Base-by-base conservation (phyloP, 73 alveolate genomes). In the Durusdinium trenchii region DNA sequence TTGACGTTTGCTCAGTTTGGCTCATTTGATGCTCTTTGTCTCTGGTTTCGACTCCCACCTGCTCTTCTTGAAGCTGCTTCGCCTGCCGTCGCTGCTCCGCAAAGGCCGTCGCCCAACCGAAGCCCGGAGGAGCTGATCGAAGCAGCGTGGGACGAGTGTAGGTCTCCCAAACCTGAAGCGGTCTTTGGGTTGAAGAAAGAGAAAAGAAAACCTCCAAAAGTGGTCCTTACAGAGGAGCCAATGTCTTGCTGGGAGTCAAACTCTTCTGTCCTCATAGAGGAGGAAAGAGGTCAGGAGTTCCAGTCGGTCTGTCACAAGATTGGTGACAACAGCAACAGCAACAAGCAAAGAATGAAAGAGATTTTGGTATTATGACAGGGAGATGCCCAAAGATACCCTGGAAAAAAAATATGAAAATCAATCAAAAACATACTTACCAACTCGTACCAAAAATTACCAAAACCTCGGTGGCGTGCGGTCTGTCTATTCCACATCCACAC, bases 141-240 rank as follows among this genome's bases (percentile, higher is more conserved):
- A 57, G 40, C 98, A 91, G 36, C n/a, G 98, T 91, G 43, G 98
- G 98, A 26, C 98, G 78, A n/a, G 98, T 91, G 89, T 91, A 52
- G 60, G 61, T 48, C 54, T 91, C 98, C 98, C 98, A 91, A 40
- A 91, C 85, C 98, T 91, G 36, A 61, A 20, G 73, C 40, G 32
- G 6, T 35, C 84, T 38, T 73, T 32, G 54, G 73, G n/a, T 23
- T n/a, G 84, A 30, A 73, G n/a, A n/a, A n/a, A n/a, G n/a, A n/a
- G n/a, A n/a, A n/a, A n/a, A n/a, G n/a, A n/a, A n/a, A n/a, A n/a
- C n/a, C n/a, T n/a, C n/a, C n/a, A n/a, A n/a, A n/a, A n/a, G n/a
- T n/a, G n/a, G n/a, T n/a, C 40, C 16, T 20, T 5, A 64, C 16
- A 10, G 30, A 5, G 43, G 40, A 20, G 78, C 43, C 78, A 30